Percentiles rank a stretch among this genome's conserved stretches.
Evolutionary conservation across 768 basidiomycete species (phyloP).

Genomic region (Termitomyces sp.): DNA sequence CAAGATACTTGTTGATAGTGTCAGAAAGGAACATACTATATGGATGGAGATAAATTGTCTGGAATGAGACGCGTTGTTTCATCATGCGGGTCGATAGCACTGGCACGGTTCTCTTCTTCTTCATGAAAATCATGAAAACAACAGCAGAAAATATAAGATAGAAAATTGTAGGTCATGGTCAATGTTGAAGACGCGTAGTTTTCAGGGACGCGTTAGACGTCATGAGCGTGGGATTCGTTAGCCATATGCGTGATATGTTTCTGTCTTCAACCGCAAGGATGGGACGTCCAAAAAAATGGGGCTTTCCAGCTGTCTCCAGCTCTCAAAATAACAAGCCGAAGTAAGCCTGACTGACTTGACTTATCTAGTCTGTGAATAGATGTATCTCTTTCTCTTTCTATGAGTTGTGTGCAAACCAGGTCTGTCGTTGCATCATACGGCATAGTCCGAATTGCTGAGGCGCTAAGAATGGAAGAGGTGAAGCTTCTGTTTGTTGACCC

Average conservation of each 20-base stretch:
- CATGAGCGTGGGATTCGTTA: not conserved
- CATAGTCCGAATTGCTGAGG: not conserved
- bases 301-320: too few relatives aligned
- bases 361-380: not conserved
- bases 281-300: too few relatives aligned
- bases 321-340: not conserved
- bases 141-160: slow-evolving; percentile 24
- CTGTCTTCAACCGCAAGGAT: not conserved
- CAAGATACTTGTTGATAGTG: not conserved
- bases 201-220: not conserved
- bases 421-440: not conserved
- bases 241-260: not conserved
- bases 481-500: not conserved
- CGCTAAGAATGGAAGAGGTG: not conserved
- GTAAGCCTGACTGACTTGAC: not conserved
- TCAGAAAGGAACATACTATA: slow-evolving; percentile 17
- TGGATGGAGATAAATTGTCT: slow-evolving; percentile 18
- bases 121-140: too few relatives aligned
- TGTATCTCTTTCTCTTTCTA: not conserved
- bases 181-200: not conserved
- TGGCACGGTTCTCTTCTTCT: slow-evolving; percentile 9
- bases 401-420: not conserved
- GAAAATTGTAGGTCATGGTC: slow-evolving; percentile 19
- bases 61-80: slow-evolving; percentile 30
- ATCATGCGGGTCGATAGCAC: slow-evolving; percentile 13